These are phyloP conservation scores for Umbelopsis vinacea DNA, from an alignment of 192 early-diverging fungal genomes.

Conservation along the genomic window DNA sequence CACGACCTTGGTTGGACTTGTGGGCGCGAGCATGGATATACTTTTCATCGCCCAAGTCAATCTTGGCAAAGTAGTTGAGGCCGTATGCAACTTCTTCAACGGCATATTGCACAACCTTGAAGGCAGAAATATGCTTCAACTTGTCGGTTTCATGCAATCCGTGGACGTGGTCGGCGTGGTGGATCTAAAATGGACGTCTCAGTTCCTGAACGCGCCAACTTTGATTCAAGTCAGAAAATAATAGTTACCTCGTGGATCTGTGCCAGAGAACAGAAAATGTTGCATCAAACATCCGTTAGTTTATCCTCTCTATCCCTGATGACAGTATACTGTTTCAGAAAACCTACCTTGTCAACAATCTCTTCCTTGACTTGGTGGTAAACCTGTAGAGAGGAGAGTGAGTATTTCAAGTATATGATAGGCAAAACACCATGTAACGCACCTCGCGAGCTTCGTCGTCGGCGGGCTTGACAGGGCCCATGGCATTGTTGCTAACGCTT, in stretches of 20 bases:
- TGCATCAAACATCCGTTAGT: neutral
- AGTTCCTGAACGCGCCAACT: neutral
- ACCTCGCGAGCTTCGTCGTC: slow-evolving; percentile 45
- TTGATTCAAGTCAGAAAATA: neutral
- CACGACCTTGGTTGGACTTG: slow-evolving; percentile 42
- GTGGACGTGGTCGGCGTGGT: slow-evolving; percentile 48
- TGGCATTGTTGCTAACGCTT: slow-evolving; percentile 47
- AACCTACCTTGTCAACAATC: slow-evolving; percentile 45
- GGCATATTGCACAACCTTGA: slow-evolving; percentile 52
- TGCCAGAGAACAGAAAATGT: neutral
- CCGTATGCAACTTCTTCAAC: slow-evolving; percentile 58
- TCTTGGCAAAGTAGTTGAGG: slow-evolving; percentile 59
- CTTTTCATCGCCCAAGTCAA: slow-evolving; percentile 54
- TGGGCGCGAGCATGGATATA: slow-evolving; percentile 58
- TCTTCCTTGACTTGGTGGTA: slow-evolving; percentile 45
- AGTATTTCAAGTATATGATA: neutral
- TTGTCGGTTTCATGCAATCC: slow-evolving; percentile 55
- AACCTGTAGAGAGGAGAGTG: slow-evolving; percentile 28
- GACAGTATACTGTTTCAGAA: neutral
- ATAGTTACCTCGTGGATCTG: slow-evolving; percentile 34
- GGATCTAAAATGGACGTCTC: slow-evolving; percentile 21
- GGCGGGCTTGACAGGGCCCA: slow-evolving; percentile 44
- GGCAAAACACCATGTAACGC: neutral
- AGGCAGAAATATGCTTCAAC: slow-evolving; percentile 49
- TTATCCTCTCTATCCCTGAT: neutral